Percentiles rank a stretch among this genome's conserved stretches.
Conservation (phyloP, 2,329 filamentous ascomycete species). For the Pseudocercospora eumusae region DNA sequence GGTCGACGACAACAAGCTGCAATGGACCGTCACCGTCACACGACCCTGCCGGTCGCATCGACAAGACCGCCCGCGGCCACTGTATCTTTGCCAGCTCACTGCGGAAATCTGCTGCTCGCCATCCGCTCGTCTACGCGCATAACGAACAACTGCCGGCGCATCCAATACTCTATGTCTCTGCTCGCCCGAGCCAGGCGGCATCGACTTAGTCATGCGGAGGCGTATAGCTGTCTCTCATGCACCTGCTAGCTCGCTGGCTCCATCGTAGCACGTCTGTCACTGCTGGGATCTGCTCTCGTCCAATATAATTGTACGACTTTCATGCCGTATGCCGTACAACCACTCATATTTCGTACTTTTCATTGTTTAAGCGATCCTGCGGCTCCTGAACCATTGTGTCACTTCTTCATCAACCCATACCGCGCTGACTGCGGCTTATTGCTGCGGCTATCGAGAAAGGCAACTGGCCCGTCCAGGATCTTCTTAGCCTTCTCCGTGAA, state of each 20-base stretch:
- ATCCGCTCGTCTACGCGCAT: constrained; percentile 27
- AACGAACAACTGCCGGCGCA: constrained; percentile 22
- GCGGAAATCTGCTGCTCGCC: constrained; percentile 8
- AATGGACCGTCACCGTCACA: constrained; percentile 28
- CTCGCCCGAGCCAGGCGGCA: constrained; percentile 17
- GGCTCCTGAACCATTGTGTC: constrained; percentile 21
- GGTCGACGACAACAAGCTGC: constrained; percentile 9
- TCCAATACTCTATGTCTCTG: background rate
- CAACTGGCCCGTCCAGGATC: constrained; percentile 17
- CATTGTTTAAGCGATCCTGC: constrained; percentile 28
- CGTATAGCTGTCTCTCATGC: constrained; percentile 23
- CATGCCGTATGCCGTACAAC: constrained; percentile 37
- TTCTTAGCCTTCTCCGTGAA: constrained; percentile 15
- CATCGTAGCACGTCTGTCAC: constrained; percentile 23
- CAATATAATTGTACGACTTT: constrained; percentile 37
- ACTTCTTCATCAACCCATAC: constrained; percentile 22
- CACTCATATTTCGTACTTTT: constrained; percentile 33
- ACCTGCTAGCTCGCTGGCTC: constrained; percentile 24
- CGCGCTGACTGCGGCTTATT: constrained; percentile 20
- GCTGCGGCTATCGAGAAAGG: constrained; percentile 21
- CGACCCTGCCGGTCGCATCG: constrained; percentile 25
- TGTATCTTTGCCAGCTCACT: constrained; percentile 5
- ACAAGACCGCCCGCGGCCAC: constrained; percentile 20
- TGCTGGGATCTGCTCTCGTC: constrained; percentile 21
- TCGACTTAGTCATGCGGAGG: constrained; percentile 11